Evolutionary conservation across 1,284 basidiomycete genomes (phyloP), one percentile per base, ranked within the genome.

Genomic region (Ustilago lituana): DNA sequence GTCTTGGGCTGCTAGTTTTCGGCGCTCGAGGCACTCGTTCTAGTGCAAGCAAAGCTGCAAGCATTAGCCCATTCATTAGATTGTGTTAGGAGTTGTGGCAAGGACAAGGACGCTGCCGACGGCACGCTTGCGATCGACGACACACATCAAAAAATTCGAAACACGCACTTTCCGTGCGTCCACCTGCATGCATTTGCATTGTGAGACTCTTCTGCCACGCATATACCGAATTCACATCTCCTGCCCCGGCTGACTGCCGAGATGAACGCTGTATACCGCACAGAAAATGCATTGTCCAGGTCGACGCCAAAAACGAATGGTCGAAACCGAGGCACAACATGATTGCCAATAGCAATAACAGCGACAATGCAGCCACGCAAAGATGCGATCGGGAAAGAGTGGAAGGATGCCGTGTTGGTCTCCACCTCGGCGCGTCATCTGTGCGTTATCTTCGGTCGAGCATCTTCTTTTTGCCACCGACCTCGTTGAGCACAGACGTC

Each of bases 401-500:
- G n/a, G n/a, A n/a, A n/a, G n/a, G n/a, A n/a, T 29, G 6, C 27
- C 12, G 27, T 12, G 12, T 39, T 36, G 11, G 6, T 23, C 38
- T 39, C 38, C 38, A 39, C 38, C 23, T 39, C 38, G 38, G 38
- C 38, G 38, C 38, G 38, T 39, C 38, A 39, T 39, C 20, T 39
- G 20, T 15, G 17, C 38, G 20, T 24, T 39, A 29, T 29, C 12
- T 39, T 14, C 20, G 20, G 38, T 14, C 12, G 15, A 8, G 9
- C 10, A 24, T 22, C n/a, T 37, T 37, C 33, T n/a, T 29, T 29
- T 29, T 29, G 27, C 27, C 27, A 29, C 27, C 37, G 37, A 22
- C 37, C 17, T 20, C 37, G n/a, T 17, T 22, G n/a, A 22, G 20
- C 10, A 38, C 17, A 20, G 20, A 8, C 5, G 29, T 14, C 29